These are phyloP conservation scores for Coemansia sp. DNA, from an alignment of 192 early-diverging fungal species.

Conservation along the genomic window DNA sequence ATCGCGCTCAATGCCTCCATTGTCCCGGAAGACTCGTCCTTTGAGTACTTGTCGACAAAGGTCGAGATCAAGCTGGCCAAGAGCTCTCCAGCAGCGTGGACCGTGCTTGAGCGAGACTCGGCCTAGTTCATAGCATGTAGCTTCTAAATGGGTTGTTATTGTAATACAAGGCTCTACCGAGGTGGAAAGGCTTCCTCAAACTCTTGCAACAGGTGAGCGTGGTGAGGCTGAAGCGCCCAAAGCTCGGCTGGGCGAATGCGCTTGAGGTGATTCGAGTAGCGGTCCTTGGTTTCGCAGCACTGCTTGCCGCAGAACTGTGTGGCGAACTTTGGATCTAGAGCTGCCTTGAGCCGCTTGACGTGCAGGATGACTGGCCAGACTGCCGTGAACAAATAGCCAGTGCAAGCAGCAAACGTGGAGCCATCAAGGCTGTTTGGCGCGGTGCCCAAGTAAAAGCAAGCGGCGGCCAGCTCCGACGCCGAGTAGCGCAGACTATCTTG, in stretches of 20 bases:
- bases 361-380: conserved; percentile 35
- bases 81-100: conserved; percentile 38
- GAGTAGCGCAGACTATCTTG: conserved; percentile 32
- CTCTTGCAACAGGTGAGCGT: conserved; percentile 41
- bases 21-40: conserved; percentile 65
- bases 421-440: conserved; percentile 33
- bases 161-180: conserved; percentile 12
- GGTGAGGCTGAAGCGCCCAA: conserved; percentile 55
- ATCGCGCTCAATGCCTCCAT: conserved; percentile 76
- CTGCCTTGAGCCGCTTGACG: conserved; percentile 26
- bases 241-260: conserved; percentile 47
- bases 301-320: conserved; percentile 22
- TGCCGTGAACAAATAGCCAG: conserved; percentile 30
- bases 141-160: neutral
- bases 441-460: conserved; percentile 50
- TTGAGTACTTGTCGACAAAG: conserved; percentile 75
- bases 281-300: conserved; percentile 40
- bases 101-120: conserved; percentile 27
- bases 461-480: conserved; percentile 50
- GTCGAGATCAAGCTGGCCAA: conserved; percentile 80
- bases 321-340: conserved; percentile 16
- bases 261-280: conserved; percentile 28
- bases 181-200: conserved; percentile 32
- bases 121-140: neutral
- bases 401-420: conserved; percentile 35